phyloP scores from a whole-genome alignment of 805 yeast species.

The Lipomyces spencermartinsiae region DNA sequence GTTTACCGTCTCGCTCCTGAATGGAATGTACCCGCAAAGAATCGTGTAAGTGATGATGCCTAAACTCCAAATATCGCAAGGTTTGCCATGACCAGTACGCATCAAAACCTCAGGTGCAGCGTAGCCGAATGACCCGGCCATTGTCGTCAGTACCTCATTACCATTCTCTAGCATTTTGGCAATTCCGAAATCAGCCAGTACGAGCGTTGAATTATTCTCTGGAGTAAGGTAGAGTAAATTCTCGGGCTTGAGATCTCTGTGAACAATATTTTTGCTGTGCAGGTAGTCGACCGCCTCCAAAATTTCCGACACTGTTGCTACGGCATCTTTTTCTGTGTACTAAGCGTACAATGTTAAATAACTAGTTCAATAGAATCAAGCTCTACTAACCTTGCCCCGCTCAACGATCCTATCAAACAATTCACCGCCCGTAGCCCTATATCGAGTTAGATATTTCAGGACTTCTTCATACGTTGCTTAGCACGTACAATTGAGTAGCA shows the following conservation, averaged over 20 bases:
- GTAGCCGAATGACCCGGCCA: constrained; percentile 94
- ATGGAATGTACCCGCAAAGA: constrained; percentile 91
- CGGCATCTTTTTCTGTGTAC: constrained; percentile 90
- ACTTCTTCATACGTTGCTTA: not conserved
- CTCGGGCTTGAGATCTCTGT: constrained; percentile 94
- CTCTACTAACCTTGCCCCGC: constrained; percentile 55
- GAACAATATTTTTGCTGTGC: constrained; percentile 81
- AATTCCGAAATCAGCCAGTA: constrained; percentile 94
- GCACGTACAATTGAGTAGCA: constrained; percentile 72
- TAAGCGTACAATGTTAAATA: constrained; percentile 42
- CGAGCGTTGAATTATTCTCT: constrained; percentile 71
- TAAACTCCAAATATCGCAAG: constrained; percentile 94
- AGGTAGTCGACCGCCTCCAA: constrained; percentile 79
- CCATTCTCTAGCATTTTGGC: constrained; percentile 73
- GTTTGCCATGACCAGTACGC: constrained; percentile 87
- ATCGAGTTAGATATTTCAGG: not conserved
- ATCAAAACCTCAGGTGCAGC: constrained; percentile 94
- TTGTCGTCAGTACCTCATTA: constrained; percentile 66
- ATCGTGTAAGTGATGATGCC: constrained; percentile 93
- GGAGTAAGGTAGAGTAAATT: constrained; percentile 76
- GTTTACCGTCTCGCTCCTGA: constrained; percentile 78
- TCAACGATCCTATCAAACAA: constrained; percentile 83
- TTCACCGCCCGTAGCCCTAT: constrained; percentile 91
- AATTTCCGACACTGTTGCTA: constrained; percentile 72
- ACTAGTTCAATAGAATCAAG: not conserved